Conservation (phyloP, 1,284 basidiomycete species). For the Moniliella sp. region DNA sequence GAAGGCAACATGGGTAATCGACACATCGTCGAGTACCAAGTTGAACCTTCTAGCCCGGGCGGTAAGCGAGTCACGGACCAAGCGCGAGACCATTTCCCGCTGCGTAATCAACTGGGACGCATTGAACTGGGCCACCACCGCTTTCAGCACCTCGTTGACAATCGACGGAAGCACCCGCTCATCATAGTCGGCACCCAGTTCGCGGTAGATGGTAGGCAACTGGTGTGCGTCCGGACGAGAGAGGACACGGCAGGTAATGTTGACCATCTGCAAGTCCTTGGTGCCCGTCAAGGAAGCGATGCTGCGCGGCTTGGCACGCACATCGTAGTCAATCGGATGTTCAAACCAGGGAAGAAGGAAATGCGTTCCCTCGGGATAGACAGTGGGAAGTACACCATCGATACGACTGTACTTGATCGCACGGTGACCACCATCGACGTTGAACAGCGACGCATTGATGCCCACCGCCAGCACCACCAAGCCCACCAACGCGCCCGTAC, state of each 20-base stretch:
- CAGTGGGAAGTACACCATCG: conserved; percentile 56
- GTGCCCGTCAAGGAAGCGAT: conserved; percentile 93
- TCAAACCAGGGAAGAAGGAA: conserved; percentile 87
- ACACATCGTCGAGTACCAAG: conserved; percentile 87
- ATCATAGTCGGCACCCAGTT: conserved; percentile 88
- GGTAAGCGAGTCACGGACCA: conserved; percentile 79
- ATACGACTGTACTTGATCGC: conserved; percentile 79
- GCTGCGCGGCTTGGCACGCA: conserved; percentile 87
- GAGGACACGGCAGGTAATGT: conserved; percentile 94
- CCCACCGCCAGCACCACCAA: conserved; percentile 62
- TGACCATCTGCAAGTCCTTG: conserved; percentile 49
- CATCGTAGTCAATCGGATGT: conserved; percentile 92
- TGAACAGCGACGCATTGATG: conserved; percentile 74
- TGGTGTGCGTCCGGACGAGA: conserved; percentile 60
- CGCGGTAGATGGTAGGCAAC: conserved; percentile 74
- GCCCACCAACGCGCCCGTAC: conserved; percentile 58
- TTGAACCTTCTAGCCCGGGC: conserved; percentile 71
- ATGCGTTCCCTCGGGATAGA: conserved; percentile 97
- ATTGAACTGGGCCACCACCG: conserved; percentile 97
- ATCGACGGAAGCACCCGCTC: conserved; percentile 54
- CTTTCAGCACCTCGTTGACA: conserved; percentile 69
- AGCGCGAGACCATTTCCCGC: conserved; percentile 83
- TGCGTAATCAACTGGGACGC: conserved; percentile 96
- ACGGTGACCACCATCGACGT: conserved; percentile 97
- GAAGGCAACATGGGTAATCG: conserved; percentile 96